Base-by-base conservation (phyloP, 495 filamentous ascomycete genomes). In the Penicillium silybi region DNA sequence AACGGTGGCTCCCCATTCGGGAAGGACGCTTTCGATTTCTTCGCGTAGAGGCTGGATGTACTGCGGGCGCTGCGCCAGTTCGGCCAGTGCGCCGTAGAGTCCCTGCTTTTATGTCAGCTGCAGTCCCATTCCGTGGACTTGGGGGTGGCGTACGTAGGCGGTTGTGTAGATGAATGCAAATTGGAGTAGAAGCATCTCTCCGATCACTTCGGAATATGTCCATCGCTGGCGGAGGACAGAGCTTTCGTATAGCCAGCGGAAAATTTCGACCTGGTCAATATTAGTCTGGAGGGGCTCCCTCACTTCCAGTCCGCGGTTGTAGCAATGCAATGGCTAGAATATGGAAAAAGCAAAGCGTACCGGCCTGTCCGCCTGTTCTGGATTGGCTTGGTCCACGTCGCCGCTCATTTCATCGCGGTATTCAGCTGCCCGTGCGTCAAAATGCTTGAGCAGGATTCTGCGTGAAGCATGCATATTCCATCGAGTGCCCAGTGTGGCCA, bases 151-250 rank as follows among this genome's bases (percentile, higher is more conserved):
- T 34, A 64, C 62, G 45, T 64, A 64, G 27, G 55, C 53, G 4
- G 62, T 62, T 6, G 62, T 64, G 19, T 64, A 64, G 44, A 64
- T 57, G 35, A 64, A 64, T 15, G 62, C 62, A 27, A 64, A 64
- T 35, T 64, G 58, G n/a, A 64, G 39, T 1, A 64, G 53, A 1
- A 64, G 38, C 53, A 64, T 54, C 22, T 64, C 58, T 2, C 62
- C 62, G 34, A 64, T 54, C 15, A 64, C 62, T 32, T 64, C 62
- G 16, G 52, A 11, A 16, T 64, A 64, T 13, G 18, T 59, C 62
- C 62, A 62, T 52, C 53, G 39, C 20, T 57, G 45, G 26, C 56
- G 56, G 19, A 62, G 23, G 1, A 59, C 19, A 3, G 49, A 62
- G 48, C 38, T 48, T 34, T 64, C 58, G 41, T 59, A 64, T 13